Evolutionary conservation across 768 basidiomycete genomes (phyloP).

Genomic region (Trametopsis cervina): DNA sequence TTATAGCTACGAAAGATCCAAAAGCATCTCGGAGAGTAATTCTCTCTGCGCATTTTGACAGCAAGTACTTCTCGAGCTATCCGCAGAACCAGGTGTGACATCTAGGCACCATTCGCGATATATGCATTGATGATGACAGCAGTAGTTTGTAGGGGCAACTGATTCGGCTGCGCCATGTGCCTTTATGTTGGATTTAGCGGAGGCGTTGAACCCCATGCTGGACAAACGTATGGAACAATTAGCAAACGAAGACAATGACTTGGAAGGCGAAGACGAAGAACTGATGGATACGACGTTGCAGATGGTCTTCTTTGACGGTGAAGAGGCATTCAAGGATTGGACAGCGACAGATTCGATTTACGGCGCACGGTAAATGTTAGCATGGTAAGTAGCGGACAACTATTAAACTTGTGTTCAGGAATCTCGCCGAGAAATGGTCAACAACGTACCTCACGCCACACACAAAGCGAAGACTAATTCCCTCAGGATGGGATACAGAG

Average conservation of each 20-base stretch:
- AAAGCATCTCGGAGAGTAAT: conserved; percentile 72
- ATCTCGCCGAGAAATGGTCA: conserved; percentile 85
- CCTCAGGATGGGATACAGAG: conserved; percentile 44
- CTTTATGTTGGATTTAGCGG: conserved; percentile 88
- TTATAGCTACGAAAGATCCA: conserved; percentile 95
- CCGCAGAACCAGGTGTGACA: conserved; percentile 67
- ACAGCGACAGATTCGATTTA: conserved; percentile 87
- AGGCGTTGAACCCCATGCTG: conserved; percentile 69
- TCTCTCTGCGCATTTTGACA: conserved; percentile 91
- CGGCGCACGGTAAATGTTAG: conserved; percentile 73
- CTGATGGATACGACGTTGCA: conserved; percentile 81
- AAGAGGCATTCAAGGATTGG: conserved; percentile 93
- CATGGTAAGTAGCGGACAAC: not conserved
- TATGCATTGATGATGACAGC: conserved; percentile 2
- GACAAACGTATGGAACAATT: conserved; percentile 49
- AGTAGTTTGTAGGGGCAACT: conserved; percentile 92
- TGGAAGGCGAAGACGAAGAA: conserved; percentile 63
- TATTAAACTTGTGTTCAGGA: conserved; percentile 39
- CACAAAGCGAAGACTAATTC: conserved; percentile 48
- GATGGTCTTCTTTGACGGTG: conserved; percentile 94
- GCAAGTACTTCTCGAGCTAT: conserved; percentile 72
- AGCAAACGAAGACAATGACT: conserved; percentile 35
- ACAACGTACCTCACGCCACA: conserved; percentile 57
- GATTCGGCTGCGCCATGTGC: conserved; percentile 96
- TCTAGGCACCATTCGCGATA: not conserved